A percentile compares a stretch with the other conserved stretches of the same genome.
These are phyloP conservation scores for Austroboletus sp. DNA, from an alignment of 1,284 basidiomycete genomes.

Conservation along the genomic window DNA sequence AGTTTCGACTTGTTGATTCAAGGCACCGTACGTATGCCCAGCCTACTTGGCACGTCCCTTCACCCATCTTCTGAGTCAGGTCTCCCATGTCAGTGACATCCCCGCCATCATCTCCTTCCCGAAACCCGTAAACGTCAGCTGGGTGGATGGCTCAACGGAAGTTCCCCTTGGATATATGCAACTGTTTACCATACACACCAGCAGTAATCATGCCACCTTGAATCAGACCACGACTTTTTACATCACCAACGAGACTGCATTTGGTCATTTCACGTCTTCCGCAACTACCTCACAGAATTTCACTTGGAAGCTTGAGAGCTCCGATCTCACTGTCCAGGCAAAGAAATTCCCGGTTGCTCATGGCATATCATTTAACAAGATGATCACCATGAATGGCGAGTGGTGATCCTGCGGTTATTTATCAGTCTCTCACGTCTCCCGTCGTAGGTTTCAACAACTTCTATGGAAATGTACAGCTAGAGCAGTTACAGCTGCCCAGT, in stretches of 20 bases:
- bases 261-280: conserved; percentile 49
- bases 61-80: conserved; percentile 32
- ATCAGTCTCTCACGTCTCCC: neutral
- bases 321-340: conserved; percentile 60
- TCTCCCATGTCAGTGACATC: conserved; percentile 56
- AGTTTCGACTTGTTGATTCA: conserved; percentile 48
- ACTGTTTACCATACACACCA: conserved; percentile 42
- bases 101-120: conserved; percentile 53
- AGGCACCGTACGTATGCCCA: conserved; percentile 35
- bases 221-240: conserved; percentile 53
- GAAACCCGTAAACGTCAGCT: conserved; percentile 47
- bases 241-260: conserved; percentile 48
- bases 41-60: neutral
- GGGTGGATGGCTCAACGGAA: conserved; percentile 43
- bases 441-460: conserved; percentile 61
- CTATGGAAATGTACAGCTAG: conserved; percentile 49
- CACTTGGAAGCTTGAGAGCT: conserved; percentile 61
- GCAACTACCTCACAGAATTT: conserved; percentile 66
- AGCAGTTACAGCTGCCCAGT: conserved; percentile 63
- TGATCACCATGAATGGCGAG: conserved; percentile 47
- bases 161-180: conserved; percentile 46
- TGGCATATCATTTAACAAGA: conserved; percentile 57
- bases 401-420: neutral
- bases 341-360: conserved; percentile 59
- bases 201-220: conserved; percentile 48